Evolutionary conservation across 73 alveolate species (phyloP).

Genomic region (Uronychia setigera): DNA sequence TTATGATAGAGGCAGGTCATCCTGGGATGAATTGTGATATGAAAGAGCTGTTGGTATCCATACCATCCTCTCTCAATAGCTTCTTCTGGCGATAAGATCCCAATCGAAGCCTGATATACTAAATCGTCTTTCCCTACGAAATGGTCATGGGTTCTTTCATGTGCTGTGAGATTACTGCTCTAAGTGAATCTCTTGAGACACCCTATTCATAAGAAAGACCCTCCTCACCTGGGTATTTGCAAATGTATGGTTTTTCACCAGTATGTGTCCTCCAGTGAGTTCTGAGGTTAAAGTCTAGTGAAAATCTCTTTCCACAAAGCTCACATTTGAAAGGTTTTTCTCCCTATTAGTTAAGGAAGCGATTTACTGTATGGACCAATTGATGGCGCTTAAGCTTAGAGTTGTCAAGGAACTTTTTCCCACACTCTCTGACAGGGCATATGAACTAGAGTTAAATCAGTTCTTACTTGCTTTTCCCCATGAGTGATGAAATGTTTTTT

Average conservation of each 20-base stretch:
- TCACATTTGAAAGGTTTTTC: slow-evolving; percentile 94
- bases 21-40: no score
- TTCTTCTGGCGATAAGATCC: no score
- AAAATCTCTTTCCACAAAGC: slow-evolving; percentile 89
- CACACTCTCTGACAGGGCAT: slow-evolving; percentile 90
- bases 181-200: slow-evolving; percentile 93
- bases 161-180: slow-evolving; percentile 89
- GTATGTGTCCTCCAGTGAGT: slow-evolving; percentile 94
- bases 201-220: slow-evolving; percentile 55
- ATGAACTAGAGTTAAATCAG: slow-evolving; percentile 41
- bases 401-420: slow-evolving; percentile 89
- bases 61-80: no score
- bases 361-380: slow-evolving; percentile 84
- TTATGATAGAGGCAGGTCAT: no score
- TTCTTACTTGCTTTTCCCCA: slow-evolving; percentile 68
- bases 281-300: slow-evolving; percentile 90
- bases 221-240: slow-evolving; percentile 68
- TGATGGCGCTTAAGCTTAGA: slow-evolving; percentile 90
- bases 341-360: slow-evolving; percentile 47
- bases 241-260: slow-evolving; percentile 90
- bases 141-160: slow-evolving; percentile 83
- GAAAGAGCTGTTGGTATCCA: no score
- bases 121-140: no score
- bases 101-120: no score
- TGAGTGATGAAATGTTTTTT: slow-evolving; percentile 71